Evolutionary conservation across 1,284 basidiomycete species (phyloP).

Genomic region (Cutaneotrichosporon spelunceum): DNA sequence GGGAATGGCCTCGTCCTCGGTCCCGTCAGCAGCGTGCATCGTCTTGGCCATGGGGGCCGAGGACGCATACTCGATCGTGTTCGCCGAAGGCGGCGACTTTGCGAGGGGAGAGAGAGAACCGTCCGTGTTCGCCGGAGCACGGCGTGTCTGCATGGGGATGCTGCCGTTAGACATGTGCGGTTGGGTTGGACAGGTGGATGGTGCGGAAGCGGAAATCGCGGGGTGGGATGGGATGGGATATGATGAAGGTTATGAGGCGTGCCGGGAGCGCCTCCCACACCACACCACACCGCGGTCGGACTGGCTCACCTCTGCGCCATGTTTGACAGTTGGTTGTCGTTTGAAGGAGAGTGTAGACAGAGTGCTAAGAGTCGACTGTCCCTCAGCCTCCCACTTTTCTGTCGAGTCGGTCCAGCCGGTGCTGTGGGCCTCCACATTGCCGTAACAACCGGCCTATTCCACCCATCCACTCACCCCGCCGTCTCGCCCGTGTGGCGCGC

Average conservation of each 20-base stretch:
- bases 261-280: too few species aligned
- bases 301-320: background rate
- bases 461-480: background rate
- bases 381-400: background rate
- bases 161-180: background rate
- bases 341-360: too few species aligned
- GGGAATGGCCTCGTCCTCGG: conserved; percentile 42
- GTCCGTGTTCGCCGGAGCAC: background rate
- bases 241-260: too few species aligned
- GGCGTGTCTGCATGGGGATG: conserved; percentile 8
- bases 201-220: too few species aligned
- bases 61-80: conserved; percentile 50
- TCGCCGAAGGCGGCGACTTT: conserved; percentile 13
- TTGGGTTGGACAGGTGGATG: background rate
- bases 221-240: too few species aligned
- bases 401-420: background rate
- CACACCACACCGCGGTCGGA: too few species aligned
- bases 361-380: too few species aligned
- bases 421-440: background rate
- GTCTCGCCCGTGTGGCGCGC: background rate
- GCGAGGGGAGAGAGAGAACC: conserved; percentile 18
- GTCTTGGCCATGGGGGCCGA: conserved; percentile 45
- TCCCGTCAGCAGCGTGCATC: conserved; percentile 35
- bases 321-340: background rate
- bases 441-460: background rate